These are phyloP conservation scores for Cadophora sp. DNA, from an alignment of 2,329 filamentous ascomycete species.

Conservation along the genomic window DNA sequence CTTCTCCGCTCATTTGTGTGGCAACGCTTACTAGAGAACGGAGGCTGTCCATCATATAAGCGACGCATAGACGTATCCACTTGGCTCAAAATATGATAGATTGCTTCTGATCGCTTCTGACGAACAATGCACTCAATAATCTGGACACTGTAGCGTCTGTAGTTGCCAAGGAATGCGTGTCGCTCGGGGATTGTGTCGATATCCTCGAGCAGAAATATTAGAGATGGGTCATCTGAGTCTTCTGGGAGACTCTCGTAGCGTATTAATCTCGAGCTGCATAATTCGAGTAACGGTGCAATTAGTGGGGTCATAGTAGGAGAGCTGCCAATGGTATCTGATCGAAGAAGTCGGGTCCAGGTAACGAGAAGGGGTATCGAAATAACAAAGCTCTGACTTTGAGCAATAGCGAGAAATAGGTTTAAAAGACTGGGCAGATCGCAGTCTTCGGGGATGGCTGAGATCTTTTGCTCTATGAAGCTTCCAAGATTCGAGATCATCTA, in stretches of 20 bases:
- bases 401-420: conserved; percentile 77
- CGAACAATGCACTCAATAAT: conserved; percentile 88
- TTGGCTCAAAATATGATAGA: conserved; percentile 83
- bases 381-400: conserved; percentile 85
- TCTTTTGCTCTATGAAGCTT: conserved; percentile 82
- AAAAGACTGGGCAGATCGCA: conserved; percentile 78
- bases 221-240: conserved; percentile 79
- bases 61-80: conserved; percentile 77
- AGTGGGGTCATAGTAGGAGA: conserved; percentile 65
- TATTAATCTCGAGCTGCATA: conserved; percentile 82
- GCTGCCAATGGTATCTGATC: conserved; percentile 71
- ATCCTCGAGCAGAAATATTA: conserved; percentile 87
- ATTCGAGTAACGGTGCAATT: conserved; percentile 79
- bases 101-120: conserved; percentile 81
- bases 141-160: conserved; percentile 86
- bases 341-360: conserved; percentile 85
- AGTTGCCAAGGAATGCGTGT: conserved; percentile 95
- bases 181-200: conserved; percentile 94
- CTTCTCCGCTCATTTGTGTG: background rate
- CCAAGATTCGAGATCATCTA: conserved; percentile 86
- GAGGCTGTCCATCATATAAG: conserved; percentile 73
- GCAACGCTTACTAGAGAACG: conserved; percentile 65
- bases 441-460: conserved; percentile 66
- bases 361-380: conserved; percentile 93
- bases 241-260: conserved; percentile 88